Percentiles rank a stretch among this genome's conserved stretches.
phyloP scores from a whole-genome alignment of 2,329 filamentous ascomycete species.

The Sporothrix inflata region DNA sequence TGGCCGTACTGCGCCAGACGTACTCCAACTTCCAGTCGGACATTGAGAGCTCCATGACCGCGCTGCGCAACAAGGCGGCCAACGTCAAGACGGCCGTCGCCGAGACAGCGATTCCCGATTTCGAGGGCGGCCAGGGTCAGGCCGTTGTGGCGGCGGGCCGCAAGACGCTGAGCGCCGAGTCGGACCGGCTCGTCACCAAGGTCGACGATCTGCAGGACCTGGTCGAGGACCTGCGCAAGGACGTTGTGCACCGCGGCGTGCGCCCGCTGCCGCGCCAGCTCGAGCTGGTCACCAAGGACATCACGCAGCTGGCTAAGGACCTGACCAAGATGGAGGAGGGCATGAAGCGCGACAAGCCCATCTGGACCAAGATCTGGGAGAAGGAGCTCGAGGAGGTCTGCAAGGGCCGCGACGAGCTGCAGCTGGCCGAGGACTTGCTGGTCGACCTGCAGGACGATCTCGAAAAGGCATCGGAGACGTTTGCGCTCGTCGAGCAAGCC shows the following conservation, averaged over 20 bases:
- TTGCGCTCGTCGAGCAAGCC: slow-evolving; percentile 92
- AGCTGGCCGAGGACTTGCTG: slow-evolving; percentile 93
- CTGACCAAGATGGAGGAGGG: slow-evolving; percentile 94
- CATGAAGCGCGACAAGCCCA: slow-evolving; percentile 85
- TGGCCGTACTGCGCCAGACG: slow-evolving; percentile 89
- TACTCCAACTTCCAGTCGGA: slow-evolving; percentile 91
- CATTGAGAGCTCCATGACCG: slow-evolving; percentile 83
- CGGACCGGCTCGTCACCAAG: slow-evolving; percentile 84
- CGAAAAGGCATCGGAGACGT: slow-evolving; percentile 91
- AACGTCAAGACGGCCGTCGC: slow-evolving; percentile 76
- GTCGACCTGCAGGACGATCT: slow-evolving; percentile 92
- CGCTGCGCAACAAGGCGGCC: slow-evolving; percentile 78
- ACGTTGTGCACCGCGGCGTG: slow-evolving; percentile 91
- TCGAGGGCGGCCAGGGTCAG: slow-evolving; percentile 79
- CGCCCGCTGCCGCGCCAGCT: slow-evolving; percentile 88
- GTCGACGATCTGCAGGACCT: slow-evolving; percentile 98
- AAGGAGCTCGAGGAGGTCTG: slow-evolving; percentile 95
- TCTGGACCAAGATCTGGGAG: slow-evolving; percentile 99
- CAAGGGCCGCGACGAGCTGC: slow-evolving; percentile 91
- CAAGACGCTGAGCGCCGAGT: slow-evolving; percentile 83
- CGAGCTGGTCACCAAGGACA: slow-evolving; percentile 86
- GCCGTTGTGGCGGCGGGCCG: slow-evolving; percentile 84
- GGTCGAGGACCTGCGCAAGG: slow-evolving; percentile 95
- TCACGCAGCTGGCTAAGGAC: slow-evolving; percentile 77
- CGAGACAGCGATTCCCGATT: slow-evolving; percentile 70